Percentiles rank a stretch among this genome's conserved stretches.
phyloP scores from a whole-genome alignment of 208 protist species.

The Leishmania arabica region DNA sequence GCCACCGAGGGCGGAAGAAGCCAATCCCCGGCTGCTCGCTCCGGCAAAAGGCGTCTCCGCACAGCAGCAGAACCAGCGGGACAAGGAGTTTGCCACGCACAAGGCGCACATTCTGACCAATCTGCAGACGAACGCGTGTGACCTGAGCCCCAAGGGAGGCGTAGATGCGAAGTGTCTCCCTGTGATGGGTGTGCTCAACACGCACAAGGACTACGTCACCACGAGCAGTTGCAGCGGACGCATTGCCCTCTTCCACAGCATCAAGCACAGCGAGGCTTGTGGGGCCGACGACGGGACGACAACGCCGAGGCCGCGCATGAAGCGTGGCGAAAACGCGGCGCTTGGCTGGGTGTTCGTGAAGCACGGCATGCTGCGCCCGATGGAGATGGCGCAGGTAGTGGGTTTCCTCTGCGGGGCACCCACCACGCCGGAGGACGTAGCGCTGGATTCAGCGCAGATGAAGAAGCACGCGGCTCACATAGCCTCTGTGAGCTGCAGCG shows the following conservation, averaged over 20 bases:
- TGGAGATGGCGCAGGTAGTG: conserved; percentile 63
- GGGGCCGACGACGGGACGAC: conserved; percentile 7
- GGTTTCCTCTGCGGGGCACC: conserved; percentile 55
- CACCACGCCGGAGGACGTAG: conserved; percentile 15
- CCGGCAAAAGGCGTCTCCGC: not conserved
- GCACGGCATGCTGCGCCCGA: conserved; percentile 66
- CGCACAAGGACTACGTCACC: conserved; percentile 77
- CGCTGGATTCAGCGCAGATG: conserved; percentile 32
- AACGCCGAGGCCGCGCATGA: conserved; percentile 33
- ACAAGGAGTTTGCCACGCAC: conserved; percentile 73
- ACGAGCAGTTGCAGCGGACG: conserved; percentile 91
- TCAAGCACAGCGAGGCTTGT: conserved; percentile 5
- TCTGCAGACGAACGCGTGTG: conserved; percentile 66
- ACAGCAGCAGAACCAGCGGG: conserved; percentile 47
- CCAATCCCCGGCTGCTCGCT: not conserved
- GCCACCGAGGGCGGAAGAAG: not conserved
- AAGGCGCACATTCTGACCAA: conserved; percentile 69
- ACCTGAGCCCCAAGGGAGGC: conserved; percentile 73
- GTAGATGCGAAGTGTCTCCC: conserved; percentile 80
- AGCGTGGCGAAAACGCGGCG: conserved; percentile 69
- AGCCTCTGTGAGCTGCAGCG: conserved; percentile 6
- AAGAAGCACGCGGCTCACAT: conserved; percentile 24
- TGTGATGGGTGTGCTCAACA: conserved; percentile 78
- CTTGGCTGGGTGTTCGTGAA: conserved; percentile 86
- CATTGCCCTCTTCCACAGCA: conserved; percentile 86